Conservation (phyloP, 1,284 basidiomycete genomes). For the Boletus semigastroideus region DNA sequence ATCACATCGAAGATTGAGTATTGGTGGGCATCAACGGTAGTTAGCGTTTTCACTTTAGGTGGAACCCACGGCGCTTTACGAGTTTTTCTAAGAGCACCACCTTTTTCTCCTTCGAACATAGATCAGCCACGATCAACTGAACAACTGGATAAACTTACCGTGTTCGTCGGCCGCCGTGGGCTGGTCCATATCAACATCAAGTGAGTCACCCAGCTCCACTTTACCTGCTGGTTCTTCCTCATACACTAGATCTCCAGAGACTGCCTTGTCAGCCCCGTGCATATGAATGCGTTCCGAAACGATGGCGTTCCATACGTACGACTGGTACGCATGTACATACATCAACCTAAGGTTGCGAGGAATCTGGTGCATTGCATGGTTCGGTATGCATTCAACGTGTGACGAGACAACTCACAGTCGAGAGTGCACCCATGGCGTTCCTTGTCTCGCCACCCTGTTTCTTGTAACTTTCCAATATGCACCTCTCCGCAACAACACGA, state of each 20-base stretch:
- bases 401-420: constrained; percentile 59
- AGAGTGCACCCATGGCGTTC: constrained; percentile 85
- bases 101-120: constrained; percentile 25
- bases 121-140: constrained; percentile 9
- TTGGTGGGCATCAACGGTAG: constrained; percentile 70
- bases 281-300: constrained; percentile 87
- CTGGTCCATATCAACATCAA: constrained; percentile 39
- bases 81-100: constrained; percentile 36
- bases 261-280: constrained; percentile 73
- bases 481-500: constrained; percentile 88
- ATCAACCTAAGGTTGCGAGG: constrained; percentile 93
- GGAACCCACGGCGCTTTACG: constrained; percentile 56
- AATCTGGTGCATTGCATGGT: constrained; percentile 54
- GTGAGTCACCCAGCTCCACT: constrained; percentile 38
- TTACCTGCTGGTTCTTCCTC: constrained; percentile 40
- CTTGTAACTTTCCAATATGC: constrained; percentile 88
- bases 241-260: constrained; percentile 87
- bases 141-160: constrained; percentile 34
- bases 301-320: constrained; percentile 97
- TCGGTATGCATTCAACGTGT: neutral
- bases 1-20: constrained; percentile 93
- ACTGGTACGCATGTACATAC: constrained; percentile 99
- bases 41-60: constrained; percentile 74
- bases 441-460: constrained; percentile 74
- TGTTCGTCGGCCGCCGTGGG: constrained; percentile 40